A percentile compares a stretch with the other conserved stretches of the same genome.
phyloP scores from a whole-genome alignment of 148 eudicot species.

The Simmondsia chinensis region DNA sequence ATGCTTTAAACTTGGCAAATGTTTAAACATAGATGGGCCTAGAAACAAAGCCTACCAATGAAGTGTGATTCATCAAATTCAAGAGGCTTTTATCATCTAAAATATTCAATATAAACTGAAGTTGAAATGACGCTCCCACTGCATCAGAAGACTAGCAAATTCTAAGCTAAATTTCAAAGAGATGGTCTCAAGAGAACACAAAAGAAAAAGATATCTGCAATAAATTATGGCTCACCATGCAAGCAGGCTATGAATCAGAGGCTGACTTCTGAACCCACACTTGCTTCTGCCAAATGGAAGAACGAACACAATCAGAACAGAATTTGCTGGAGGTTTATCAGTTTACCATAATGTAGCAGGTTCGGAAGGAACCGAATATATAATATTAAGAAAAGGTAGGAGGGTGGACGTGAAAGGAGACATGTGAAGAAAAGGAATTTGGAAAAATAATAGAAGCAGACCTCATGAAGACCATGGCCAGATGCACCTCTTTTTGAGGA shows the following conservation, averaged over 20 bases:
- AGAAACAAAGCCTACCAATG: too few relatives aligned
- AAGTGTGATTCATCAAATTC: too few relatives aligned
- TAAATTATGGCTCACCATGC: slow-evolving; percentile 49
- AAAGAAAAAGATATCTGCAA: too few relatives aligned
- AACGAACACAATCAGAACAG: not conserved
- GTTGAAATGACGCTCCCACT: too few relatives aligned
- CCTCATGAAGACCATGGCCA: slow-evolving; percentile 72
- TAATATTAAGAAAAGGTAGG: not conserved
- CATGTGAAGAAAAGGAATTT: not conserved
- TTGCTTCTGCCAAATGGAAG: slow-evolving; percentile 54
- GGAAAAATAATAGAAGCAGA: slow-evolving; percentile 11
- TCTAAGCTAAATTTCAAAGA: too few relatives aligned
- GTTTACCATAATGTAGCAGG: not conserved
- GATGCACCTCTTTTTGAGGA: slow-evolving; percentile 55
- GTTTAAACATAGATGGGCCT: too few relatives aligned
- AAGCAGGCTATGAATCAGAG: slow-evolving; percentile 61
- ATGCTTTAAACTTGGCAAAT: too few relatives aligned
- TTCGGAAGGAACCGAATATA: not conserved
- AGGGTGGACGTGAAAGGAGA: not conserved
- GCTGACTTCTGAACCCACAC: slow-evolving; percentile 97
- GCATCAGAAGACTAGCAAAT: too few relatives aligned
- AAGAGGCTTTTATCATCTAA: too few relatives aligned
- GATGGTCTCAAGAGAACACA: too few relatives aligned
- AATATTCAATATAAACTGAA: too few relatives aligned
- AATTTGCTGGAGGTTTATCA: not conserved